Conservation (phyloP, 2,329 filamentous ascomycete genomes). For the Plenodomus biglobosus region DNA sequence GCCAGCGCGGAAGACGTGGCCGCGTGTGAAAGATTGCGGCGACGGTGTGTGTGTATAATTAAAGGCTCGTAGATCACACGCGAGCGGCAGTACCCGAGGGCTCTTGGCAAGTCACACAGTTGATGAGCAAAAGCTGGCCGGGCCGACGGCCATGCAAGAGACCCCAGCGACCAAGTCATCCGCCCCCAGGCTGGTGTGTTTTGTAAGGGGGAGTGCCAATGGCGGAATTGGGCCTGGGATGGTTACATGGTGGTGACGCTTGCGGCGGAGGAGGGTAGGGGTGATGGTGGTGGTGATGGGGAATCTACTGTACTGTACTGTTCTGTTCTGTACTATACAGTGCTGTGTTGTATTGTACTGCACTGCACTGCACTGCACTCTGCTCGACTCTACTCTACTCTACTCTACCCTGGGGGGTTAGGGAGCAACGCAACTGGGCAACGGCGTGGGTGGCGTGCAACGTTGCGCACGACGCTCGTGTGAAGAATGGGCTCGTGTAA, state of each 20-base stretch:
- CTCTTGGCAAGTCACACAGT: constrained; percentile 20
- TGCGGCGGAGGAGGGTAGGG: background rate
- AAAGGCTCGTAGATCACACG: constrained; percentile 27
- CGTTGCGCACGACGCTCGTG: background rate
- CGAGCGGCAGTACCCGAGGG: constrained; percentile 23
- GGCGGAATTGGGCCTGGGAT: background rate
- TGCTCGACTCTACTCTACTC: no score
- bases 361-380: no score
- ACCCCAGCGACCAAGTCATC: constrained; percentile 11
- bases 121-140: constrained; percentile 24
- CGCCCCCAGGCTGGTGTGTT: constrained; percentile 4
- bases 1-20: background rate
- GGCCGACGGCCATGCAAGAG: constrained; percentile 16
- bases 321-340: no score
- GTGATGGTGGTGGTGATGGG: no score
- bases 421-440: no score
- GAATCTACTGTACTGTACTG: no score
- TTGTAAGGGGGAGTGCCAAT: constrained; percentile 5
- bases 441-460: background rate
- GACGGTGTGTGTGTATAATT: constrained; percentile 14
- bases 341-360: no score
- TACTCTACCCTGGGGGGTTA: no score
- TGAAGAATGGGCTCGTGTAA: no score
- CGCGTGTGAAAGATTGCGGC: constrained; percentile 1
- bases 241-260: background rate